These are phyloP conservation scores for Dentipellis sp. DNA, from an alignment of 768 basidiomycete genomes.

Conservation along the genomic window DNA sequence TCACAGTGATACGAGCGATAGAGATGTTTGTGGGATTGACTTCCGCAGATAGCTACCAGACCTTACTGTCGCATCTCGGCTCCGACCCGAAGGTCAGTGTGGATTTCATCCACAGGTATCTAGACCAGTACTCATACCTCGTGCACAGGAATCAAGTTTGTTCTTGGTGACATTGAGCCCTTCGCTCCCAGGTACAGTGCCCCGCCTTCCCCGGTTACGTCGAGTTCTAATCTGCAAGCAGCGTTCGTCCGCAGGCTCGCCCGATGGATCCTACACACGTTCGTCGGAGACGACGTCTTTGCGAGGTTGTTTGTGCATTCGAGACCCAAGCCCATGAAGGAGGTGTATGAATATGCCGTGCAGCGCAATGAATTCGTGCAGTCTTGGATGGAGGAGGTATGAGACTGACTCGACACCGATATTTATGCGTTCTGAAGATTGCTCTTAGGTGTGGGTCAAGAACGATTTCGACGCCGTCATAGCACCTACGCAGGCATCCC, in stretches of 20 bases:
- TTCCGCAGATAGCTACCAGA: constrained; percentile 13
- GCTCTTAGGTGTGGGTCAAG: constrained; percentile 24
- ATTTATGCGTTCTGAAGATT: background rate
- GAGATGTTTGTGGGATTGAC: constrained; percentile 5
- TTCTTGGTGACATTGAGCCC: constrained; percentile 11
- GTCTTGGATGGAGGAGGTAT: background rate
- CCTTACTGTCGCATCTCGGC: constrained; percentile 9
- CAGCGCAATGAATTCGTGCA: constrained; percentile 3
- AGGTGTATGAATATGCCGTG: constrained; percentile 7
- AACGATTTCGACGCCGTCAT: constrained; percentile 26
- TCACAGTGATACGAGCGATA: constrained; percentile 1
- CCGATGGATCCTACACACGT: constrained; percentile 1
- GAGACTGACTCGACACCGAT: background rate
- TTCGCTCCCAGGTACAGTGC: constrained; percentile 3
- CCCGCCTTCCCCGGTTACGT: background rate
- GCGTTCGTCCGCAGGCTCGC: constrained; percentile 7
- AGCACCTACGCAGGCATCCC: constrained; percentile 26
- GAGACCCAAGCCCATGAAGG: background rate
- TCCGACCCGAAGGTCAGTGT: constrained; percentile 8
- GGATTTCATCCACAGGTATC: background rate
- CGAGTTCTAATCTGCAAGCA: background rate
- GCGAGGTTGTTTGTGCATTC: constrained; percentile 3
- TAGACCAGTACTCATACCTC: background rate
- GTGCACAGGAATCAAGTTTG: constrained; percentile 9
- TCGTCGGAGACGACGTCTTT: constrained; percentile 7